Percentiles rank a stretch among this genome's conserved stretches.
Evolutionary conservation across 1,139 yeast genomes (phyloP).

Genomic region (Yamadazyma conglobata): DNA sequence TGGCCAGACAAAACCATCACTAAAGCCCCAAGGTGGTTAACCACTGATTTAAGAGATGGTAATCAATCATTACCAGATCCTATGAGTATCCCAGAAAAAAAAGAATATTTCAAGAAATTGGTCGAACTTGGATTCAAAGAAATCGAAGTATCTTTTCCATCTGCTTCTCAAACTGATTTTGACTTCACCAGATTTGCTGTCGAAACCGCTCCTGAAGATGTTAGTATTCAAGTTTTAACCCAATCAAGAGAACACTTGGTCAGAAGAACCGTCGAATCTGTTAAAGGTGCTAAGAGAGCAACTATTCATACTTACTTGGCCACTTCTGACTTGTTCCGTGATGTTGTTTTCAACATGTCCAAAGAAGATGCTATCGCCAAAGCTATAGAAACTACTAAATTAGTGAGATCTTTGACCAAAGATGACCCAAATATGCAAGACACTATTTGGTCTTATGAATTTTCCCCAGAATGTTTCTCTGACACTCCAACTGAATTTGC

Average conservation of each 20-base stretch:
- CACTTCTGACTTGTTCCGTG: conserved; percentile 85
- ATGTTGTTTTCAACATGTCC: conserved; percentile 84
- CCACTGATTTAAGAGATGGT: conserved; percentile 95
- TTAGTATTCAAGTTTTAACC: conserved; percentile 83
- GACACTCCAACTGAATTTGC: conserved; percentile 87
- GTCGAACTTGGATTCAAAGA: conserved; percentile 93
- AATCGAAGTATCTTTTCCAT: conserved; percentile 94
- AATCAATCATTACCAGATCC: conserved; percentile 98
- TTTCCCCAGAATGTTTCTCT: conserved; percentile 92
- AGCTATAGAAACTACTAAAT: conserved; percentile 79
- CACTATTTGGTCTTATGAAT: conserved; percentile 87
- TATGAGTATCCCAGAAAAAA: conserved; percentile 87
- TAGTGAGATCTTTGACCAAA: conserved; percentile 80
- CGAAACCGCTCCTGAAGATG: conserved; percentile 90
- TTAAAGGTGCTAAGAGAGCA: conserved; percentile 86
- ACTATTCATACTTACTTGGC: conserved; percentile 90
- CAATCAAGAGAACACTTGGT: conserved; percentile 92
- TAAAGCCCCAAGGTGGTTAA: conserved; percentile 92
- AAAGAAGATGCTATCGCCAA: conserved; percentile 73
- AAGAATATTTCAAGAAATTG: conserved; percentile 79
- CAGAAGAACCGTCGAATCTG: conserved; percentile 81
- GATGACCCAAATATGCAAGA: conserved; percentile 72
- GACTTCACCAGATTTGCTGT: conserved; percentile 94
- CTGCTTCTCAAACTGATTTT: conserved; percentile 93
- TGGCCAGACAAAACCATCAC: conserved; percentile 82